Percentiles rank a stretch among this genome's conserved stretches.
Evolutionary conservation across 768 basidiomycete genomes (phyloP).

Genomic region (Russula sp.): DNA sequence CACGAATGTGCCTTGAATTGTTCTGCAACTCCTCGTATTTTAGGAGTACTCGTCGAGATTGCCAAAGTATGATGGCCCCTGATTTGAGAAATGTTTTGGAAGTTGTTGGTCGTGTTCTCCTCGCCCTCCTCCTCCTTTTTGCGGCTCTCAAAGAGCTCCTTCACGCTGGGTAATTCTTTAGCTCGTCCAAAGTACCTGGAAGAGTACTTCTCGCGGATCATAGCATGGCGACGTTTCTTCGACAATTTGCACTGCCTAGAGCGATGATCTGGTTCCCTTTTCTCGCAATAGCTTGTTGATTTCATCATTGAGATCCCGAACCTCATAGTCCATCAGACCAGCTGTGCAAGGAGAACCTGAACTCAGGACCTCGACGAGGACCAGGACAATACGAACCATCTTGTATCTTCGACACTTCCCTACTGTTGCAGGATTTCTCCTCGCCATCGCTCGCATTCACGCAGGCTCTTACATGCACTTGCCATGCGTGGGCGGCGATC

Average conservation of each 20-base stretch:
- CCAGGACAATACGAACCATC: slow-evolving; percentile 51
- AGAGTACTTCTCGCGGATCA: slow-evolving; percentile 79
- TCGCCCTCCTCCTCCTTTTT: slow-evolving; percentile 87
- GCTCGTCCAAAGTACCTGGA: slow-evolving; percentile 94
- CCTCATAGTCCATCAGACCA: slow-evolving; percentile 90
- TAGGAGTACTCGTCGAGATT: slow-evolving; percentile 82
- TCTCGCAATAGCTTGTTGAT: slow-evolving; percentile 95
- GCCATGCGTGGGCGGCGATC: slow-evolving; percentile 93
- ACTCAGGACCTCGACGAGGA: not conserved
- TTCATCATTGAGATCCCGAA: slow-evolving; percentile 93
- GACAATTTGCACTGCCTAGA: slow-evolving; percentile 92
- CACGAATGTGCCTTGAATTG: slow-evolving; percentile 49
- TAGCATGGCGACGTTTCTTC: slow-evolving; percentile 90
- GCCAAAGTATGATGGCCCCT: slow-evolving; percentile 85
- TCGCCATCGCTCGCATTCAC: slow-evolving; percentile 93
- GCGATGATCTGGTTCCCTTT: slow-evolving; percentile 97
- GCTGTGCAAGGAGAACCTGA: slow-evolving; percentile 45
- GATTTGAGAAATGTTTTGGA: slow-evolving; percentile 86
- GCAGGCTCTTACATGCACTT: slow-evolving; percentile 79
- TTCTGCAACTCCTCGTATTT: slow-evolving; percentile 67
- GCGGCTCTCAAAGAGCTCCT: slow-evolving; percentile 85
- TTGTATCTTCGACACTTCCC: slow-evolving; percentile 98
- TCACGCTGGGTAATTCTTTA: slow-evolving; percentile 91
- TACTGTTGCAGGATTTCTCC: slow-evolving; percentile 90
- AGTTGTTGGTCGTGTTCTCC: slow-evolving; percentile 66